Evolutionary conservation across 257 asterid species (phyloP).

Genomic region (Buddleja alternifolia): DNA sequence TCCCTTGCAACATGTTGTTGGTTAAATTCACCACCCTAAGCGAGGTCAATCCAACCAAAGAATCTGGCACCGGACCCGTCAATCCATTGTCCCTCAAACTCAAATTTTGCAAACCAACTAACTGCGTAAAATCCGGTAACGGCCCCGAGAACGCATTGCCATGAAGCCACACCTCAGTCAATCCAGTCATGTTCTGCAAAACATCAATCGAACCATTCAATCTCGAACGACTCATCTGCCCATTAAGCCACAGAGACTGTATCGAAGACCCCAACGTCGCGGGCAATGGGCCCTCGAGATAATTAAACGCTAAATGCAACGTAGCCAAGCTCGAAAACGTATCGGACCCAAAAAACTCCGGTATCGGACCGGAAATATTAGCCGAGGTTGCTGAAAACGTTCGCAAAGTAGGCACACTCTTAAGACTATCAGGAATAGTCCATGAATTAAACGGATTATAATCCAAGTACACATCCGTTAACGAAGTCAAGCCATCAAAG

Average conservation of each 20-base stretch:
- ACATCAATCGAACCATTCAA: constrained; percentile 58
- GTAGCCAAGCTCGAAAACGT: constrained; percentile 44
- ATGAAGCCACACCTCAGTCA: constrained; percentile 67
- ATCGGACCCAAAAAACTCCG: constrained; percentile 54
- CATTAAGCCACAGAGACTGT: constrained; percentile 68
- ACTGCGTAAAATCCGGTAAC: constrained; percentile 59
- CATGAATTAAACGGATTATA: constrained; percentile 58
- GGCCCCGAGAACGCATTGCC: constrained; percentile 62
- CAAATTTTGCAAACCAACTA: constrained; percentile 43
- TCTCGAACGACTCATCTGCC: constrained; percentile 42
- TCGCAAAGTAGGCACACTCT: constrained; percentile 42
- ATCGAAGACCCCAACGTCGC: constrained; percentile 52
- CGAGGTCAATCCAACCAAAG: constrained; percentile 42
- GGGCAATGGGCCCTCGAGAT: constrained; percentile 72
- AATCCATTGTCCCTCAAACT: constrained; percentile 69
- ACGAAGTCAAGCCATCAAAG: constrained; percentile 71
- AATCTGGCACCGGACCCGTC: constrained; percentile 73
- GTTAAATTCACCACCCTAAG: constrained; percentile 65
- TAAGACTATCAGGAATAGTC: constrained; percentile 58
- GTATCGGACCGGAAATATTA: constrained; percentile 58
- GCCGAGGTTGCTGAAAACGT: constrained; percentile 63
- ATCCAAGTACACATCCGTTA: constrained; percentile 58
- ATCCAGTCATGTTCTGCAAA: constrained; percentile 60
- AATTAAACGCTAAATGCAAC: constrained; percentile 56
- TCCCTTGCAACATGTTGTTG: constrained; percentile 70